These are phyloP conservation scores for Gossypium longicalyx DNA, from an alignment of 345 rosid species.

Conservation along the genomic window DNA sequence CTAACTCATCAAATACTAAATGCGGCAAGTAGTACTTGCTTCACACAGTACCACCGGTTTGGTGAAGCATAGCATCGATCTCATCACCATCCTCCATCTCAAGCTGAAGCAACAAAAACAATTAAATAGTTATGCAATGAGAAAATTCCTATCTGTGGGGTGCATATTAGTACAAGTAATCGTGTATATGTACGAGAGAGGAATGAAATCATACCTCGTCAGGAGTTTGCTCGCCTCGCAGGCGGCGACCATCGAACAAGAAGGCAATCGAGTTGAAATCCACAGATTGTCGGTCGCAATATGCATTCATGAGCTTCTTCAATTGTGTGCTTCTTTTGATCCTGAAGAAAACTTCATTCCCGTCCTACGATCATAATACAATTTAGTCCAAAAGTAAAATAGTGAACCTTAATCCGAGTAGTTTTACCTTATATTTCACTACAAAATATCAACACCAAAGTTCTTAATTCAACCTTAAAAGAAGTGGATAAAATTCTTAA, in stretches of 20 bases:
- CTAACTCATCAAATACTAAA: background rate
- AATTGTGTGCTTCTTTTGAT: conserved; percentile 86
- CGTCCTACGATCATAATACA: conserved; percentile 43
- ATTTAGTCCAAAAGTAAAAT: background rate
- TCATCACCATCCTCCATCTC: conserved; percentile 96
- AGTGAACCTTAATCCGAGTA: background rate
- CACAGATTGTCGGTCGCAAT: conserved; percentile 82
- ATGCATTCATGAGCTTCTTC: conserved; percentile 90
- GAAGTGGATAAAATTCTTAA: background rate
- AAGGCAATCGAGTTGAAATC: conserved; percentile 77
- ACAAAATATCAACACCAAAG: no score
- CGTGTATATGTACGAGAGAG: no score
- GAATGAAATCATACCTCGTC: conserved; percentile 51
- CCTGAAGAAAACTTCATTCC: conserved; percentile 83
- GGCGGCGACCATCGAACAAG: conserved; percentile 88
- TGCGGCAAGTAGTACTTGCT: background rate
- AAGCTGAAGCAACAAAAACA: conserved; percentile 33
- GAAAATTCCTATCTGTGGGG: background rate
- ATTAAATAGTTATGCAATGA: background rate
- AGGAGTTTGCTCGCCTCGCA: conserved; percentile 81
- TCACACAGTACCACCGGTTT: conserved; percentile 56
- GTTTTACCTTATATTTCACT: no score
- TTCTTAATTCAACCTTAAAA: background rate
- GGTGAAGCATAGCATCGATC: conserved; percentile 87
- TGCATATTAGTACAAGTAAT: background rate